Evolutionary conservation across 2,329 filamentous ascomycete species (phyloP), one percentile per base, ranked within the genome.

Genomic region (Triangularia setosa): DNA sequence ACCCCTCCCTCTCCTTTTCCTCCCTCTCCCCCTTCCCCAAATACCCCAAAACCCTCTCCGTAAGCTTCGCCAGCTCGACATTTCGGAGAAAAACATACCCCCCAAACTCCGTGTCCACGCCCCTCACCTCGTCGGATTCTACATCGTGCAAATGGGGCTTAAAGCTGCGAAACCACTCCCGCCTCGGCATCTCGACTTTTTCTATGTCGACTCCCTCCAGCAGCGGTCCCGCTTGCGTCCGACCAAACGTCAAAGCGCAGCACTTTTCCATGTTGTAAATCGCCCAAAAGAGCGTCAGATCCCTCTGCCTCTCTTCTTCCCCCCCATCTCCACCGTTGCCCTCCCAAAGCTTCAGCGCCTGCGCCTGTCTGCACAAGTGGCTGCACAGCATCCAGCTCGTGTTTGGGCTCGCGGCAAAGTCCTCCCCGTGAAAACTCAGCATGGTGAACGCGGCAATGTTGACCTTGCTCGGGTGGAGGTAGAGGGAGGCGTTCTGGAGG

Each of bases 371-470:
- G 33, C 64, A 65, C 2, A 58, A 18, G 28, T 66, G 52, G 4
- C 48, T 58, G 7, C 54, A 53, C 3, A 66, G 54, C 61, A 66
- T 66, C 64, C 64, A 66, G 16, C 57, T 61, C 4, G 40, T 28
- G 18, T 66, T 66, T 3, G 64, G 64, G 16, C 57, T 58, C 23
- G 61, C 64, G 23, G 61, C 61, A 21, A 61, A 66, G 23, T 66
- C 64, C 21, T 66, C 61, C 1, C 64, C 61, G 27, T 63, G 52
- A 16, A 61, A 54, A 1, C 60, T 33, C 8, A 63, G 52, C 9
- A 66, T 35, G 11, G 58, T 58, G 23, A 63, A 61, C 4, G 61
- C 57, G n/a, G 60, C 52, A n/a, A 66, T 27, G 35, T 60, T 63
- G 8, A 61, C n/a, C 24, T 53, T 33, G 16, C 16, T 54, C 5